Evolutionary conservation across 2,329 filamentous ascomycete genomes (phyloP), one percentile per base, ranked within the genome.

Genomic region (Periglandula ipomoeae): DNA sequence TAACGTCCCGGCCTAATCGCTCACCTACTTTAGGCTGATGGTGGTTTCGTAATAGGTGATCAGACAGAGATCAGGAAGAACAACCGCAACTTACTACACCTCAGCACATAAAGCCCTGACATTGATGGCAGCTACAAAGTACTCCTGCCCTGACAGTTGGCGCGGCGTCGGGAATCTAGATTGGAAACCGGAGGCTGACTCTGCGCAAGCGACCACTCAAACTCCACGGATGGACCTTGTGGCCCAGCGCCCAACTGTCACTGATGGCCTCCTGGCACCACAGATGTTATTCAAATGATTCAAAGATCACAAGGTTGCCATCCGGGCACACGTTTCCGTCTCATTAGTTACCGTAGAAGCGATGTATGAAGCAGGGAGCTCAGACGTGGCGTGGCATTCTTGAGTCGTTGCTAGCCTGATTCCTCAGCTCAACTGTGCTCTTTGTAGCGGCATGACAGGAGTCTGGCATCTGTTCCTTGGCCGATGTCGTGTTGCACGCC

Each of bases 171-270:
- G 37, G 37, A 32, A 22, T 47, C 45, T 32, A 13, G 11, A 19
- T 27, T 40, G 26, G 10, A 10, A 5, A 23, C 34, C 13, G 20
- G 5, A 32, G 30, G 15, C 27, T 5, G 3, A 8, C 6, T 32
- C 30, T 27, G 26, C 30, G 13, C 34, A 15, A n/a, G 19, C 46
- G 54, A 56, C 61, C 61, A 64, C 57, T 64, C 58, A 52, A 56
- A 63, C 58, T 56, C 59, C 59, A 51, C 56, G 54, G 54, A 58
- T 44, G 34, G 47, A 52, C 60, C 59, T 55, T 63, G 59, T 64
- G 62, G 56, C 42, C 54, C 51, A 45, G 52, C 43, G 51, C 48
- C 47, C 52, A 47, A 49, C 56, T 58, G 47, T 53, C 53, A 54
- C 48, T 53, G 52, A 35, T 45, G 44, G 44, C 6, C 30, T 40